A percentile compares a stretch with the other conserved stretches of the same genome.
These are phyloP conservation scores for Dacryopinax primogenitus DNA, from an alignment of 768 basidiomycete genomes.

Conservation along the genomic window DNA sequence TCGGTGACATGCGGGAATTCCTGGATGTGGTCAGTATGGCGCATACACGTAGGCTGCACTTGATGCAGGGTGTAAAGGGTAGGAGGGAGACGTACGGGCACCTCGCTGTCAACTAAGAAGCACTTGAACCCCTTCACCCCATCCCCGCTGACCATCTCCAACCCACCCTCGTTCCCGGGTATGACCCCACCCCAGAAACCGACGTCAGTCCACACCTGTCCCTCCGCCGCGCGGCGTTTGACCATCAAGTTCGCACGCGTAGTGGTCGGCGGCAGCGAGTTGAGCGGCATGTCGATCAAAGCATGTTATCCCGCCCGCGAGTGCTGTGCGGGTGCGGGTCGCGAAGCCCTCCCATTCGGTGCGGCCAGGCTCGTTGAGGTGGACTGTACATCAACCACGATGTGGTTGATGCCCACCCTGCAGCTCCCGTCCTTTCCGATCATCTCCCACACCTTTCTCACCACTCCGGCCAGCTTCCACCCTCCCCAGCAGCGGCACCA, in stretches of 20 bases:
- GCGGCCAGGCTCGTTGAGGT: slow-evolving; percentile 86
- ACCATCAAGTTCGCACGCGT: slow-evolving; percentile 58
- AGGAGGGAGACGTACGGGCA: slow-evolving; percentile 59
- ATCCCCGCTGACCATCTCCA: slow-evolving; percentile 57
- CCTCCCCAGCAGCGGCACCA: too few relatives aligned
- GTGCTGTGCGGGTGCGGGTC: slow-evolving; percentile 82
- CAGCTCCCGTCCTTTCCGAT: too few relatives aligned
- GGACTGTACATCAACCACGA: too few relatives aligned
- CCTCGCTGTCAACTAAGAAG: slow-evolving; percentile 90
- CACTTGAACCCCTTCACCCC: slow-evolving; percentile 97
- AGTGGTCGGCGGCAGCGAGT: slow-evolving; percentile 92
- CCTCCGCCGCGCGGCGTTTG: slow-evolving; percentile 58
- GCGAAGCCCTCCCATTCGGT: slow-evolving; percentile 91
- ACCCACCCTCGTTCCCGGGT: slow-evolving; percentile 75
- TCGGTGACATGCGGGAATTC: slow-evolving; percentile 85
- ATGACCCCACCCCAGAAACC: slow-evolving; percentile 94
- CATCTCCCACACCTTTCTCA: too few relatives aligned
- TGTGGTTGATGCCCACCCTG: too few relatives aligned
- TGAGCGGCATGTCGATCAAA: slow-evolving; percentile 96
- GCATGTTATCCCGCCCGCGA: slow-evolving; percentile 88
- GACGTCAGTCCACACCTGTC: slow-evolving; percentile 67
- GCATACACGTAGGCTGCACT: not conserved
- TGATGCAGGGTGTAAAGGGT: too few relatives aligned
- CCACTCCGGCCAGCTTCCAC: too few relatives aligned
- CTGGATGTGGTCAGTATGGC: slow-evolving; percentile 30